phyloP scores from a whole-genome alignment of 768 basidiomycete genomes.

The Russula emetica region DNA sequence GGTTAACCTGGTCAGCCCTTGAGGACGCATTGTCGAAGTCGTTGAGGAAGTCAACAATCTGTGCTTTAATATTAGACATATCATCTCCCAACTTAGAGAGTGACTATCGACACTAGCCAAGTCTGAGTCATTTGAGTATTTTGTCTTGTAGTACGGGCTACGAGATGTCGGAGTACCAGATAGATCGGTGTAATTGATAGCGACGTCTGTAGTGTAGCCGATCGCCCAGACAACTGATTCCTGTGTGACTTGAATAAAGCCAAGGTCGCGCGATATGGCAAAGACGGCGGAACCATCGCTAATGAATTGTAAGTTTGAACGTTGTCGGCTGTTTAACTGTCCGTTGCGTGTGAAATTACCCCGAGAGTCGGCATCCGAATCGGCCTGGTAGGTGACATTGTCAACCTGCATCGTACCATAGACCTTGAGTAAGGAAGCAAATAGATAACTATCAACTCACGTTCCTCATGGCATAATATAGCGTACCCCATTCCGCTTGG shows the following conservation, averaged over 20 bases:
- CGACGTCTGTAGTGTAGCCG: conserved; percentile 24
- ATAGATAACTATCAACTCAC: conserved; percentile 11
- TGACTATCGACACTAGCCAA: conserved; percentile 14
- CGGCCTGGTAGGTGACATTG: conserved; percentile 25
- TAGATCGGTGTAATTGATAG: conserved; percentile 33
- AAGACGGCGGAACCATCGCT: conserved; percentile 11
- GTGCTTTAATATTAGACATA: neutral
- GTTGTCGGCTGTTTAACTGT: conserved; percentile 18
- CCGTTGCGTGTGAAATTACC: conserved; percentile 28
- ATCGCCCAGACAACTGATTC: too few relatives aligned
- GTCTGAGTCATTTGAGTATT: conserved; percentile 35
- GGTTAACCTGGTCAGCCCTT: conserved; percentile 46
- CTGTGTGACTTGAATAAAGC: too few relatives aligned
- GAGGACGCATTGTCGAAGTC: conserved; percentile 44
- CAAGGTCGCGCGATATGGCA: too few relatives aligned
- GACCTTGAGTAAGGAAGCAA: neutral
- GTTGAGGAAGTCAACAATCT: conserved; percentile 32
- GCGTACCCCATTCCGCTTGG: conserved; percentile 28
- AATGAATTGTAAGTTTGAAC: conserved; percentile 24
- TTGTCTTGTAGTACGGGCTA: conserved; percentile 42
- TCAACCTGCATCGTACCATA: conserved; percentile 4
- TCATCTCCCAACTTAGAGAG: neutral
- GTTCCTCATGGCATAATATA: conserved; percentile 24
- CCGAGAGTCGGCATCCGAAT: conserved; percentile 17
- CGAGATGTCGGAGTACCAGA: conserved; percentile 41